Conservation (phyloP, 2,329 filamentous ascomycete genomes). For the Leptodontidium sp. region DNA sequence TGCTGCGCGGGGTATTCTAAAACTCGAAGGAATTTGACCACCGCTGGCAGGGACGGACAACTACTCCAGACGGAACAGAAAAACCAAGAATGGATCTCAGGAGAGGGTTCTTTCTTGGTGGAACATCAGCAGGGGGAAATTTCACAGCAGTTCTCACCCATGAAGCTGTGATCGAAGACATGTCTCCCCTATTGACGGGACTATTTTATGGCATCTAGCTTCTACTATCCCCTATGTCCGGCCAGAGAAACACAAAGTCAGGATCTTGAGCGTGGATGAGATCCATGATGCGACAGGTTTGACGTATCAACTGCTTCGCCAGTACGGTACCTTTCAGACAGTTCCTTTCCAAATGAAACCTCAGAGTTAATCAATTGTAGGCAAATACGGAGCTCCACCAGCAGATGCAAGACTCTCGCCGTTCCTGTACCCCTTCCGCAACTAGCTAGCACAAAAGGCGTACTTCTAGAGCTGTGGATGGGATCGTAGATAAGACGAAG, state of each 20-base stretch:
- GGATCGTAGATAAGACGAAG: not conserved
- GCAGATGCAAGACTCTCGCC: constrained; percentile 7
- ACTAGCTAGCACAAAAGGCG: not conserved
- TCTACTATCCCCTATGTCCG: not conserved
- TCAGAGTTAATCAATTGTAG: not conserved
- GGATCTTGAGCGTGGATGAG: not conserved
- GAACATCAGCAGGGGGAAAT: not conserved
- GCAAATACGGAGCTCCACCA: not conserved
- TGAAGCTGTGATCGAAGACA: not conserved
- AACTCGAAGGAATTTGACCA: not conserved
- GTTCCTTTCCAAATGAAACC: not conserved
- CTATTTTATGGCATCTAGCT: not conserved
- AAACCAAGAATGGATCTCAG: not conserved
- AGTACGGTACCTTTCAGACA: not conserved
- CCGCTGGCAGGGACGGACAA: not conserved
- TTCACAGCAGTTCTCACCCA: not conserved
- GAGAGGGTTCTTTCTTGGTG: not conserved
- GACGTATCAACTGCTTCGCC: not conserved
- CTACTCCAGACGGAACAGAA: not conserved
- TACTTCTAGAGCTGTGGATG: not conserved
- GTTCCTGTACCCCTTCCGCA: not conserved
- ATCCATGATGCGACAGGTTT: not conserved
- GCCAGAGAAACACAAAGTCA: constrained; percentile 1
- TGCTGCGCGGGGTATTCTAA: not conserved
- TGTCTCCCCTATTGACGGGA: not conserved